phyloP scores from a whole-genome alignment of 2,329 filamentous ascomycete genomes.

The Botrytis elliptica region DNA sequence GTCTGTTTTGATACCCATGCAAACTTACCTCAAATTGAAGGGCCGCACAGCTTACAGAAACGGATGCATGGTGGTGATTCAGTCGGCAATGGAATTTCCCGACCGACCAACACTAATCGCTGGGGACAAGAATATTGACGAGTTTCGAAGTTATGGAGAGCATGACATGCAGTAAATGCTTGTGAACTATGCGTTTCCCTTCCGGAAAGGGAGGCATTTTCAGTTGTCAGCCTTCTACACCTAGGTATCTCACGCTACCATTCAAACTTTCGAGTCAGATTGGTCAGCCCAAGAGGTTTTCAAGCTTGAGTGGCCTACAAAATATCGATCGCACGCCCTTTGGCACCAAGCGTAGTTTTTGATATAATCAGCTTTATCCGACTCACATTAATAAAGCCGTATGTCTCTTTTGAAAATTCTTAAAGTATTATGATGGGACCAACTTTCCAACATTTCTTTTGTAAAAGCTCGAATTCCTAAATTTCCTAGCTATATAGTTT shows the following conservation, averaged over 20 bases:
- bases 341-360: not conserved
- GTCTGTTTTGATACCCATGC: not conserved
- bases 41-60: not conserved
- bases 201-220: not conserved
- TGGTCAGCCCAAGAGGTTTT: not conserved
- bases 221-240: not conserved
- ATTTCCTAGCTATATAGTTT: not conserved
- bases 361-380: not conserved
- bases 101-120: not conserved
- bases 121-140: not conserved
- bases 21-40: not conserved
- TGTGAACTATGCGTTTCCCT: not conserved
- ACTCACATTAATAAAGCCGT: not conserved
- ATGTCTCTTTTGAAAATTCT: not conserved
- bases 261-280: not conserved
- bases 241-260: not conserved
- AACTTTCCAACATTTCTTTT: not conserved
- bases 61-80: not conserved
- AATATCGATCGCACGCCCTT: not conserved
- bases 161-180: not conserved
- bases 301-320: not conserved
- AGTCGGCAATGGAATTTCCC: not conserved
- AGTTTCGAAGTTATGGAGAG: not conserved
- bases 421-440: not conserved
- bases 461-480: not conserved